These are phyloP conservation scores for Amanita muscaria DNA, from an alignment of 768 basidiomycete species.

Conservation along the genomic window DNA sequence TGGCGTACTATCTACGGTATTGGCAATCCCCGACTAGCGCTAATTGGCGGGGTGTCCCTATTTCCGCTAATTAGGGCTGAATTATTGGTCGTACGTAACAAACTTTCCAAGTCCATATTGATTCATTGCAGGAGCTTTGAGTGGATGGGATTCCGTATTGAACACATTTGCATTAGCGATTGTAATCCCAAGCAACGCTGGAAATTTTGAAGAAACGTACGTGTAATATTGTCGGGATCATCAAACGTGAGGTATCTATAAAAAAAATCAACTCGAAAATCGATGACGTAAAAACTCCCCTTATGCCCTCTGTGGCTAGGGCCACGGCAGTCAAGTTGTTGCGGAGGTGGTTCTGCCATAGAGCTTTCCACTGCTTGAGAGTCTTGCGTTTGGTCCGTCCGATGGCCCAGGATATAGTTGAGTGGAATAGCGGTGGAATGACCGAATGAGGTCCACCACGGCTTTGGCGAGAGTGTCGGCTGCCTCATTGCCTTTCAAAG, in stretches of 20 bases:
- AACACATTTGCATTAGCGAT: conserved; percentile 38
- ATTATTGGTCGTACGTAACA: conserved; percentile 24
- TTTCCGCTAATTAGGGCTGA: conserved; percentile 14
- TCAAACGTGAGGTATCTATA: conserved; percentile 52
- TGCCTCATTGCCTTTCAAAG: too few relatives aligned
- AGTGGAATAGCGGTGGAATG: too few relatives aligned
- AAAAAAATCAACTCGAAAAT: too few relatives aligned
- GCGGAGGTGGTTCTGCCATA: too few relatives aligned
- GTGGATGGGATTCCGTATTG: conserved; percentile 69
- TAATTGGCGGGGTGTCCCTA: conserved; percentile 17
- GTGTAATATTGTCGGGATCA: conserved; percentile 54
- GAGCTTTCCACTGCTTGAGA: too few relatives aligned
- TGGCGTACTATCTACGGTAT: neutral
- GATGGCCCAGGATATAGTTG: too few relatives aligned
- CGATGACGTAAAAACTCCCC: too few relatives aligned
- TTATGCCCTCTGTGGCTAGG: too few relatives aligned
- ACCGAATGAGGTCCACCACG: too few relatives aligned
- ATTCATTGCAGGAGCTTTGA: conserved; percentile 40
- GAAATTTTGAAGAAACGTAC: conserved; percentile 31
- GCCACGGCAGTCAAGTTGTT: too few relatives aligned
- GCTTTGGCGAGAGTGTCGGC: too few relatives aligned
- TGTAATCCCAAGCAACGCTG: conserved; percentile 2
- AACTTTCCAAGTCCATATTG: neutral
- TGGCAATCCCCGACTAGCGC: conserved; percentile 12
- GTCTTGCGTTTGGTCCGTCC: too few relatives aligned